Conservation (phyloP, 306 rosid species). For the Leucaena leucocephala region DNA sequence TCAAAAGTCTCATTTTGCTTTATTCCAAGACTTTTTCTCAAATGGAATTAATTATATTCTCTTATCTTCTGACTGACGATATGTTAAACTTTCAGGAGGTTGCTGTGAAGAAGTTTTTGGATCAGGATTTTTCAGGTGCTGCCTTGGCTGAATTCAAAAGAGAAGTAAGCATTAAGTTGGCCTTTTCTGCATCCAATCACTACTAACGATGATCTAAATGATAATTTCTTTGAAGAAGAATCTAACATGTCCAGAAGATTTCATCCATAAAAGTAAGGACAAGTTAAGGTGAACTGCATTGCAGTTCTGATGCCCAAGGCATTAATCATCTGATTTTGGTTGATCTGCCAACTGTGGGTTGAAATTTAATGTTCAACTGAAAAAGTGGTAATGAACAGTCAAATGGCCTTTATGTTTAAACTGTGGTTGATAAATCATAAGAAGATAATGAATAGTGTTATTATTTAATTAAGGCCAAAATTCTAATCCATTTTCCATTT, state of each 20-base stretch:
- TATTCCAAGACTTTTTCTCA: conserved; percentile 8
- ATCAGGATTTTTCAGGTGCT: conserved; percentile 98
- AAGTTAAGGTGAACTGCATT: neutral
- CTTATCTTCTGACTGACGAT: conserved; percentile 41
- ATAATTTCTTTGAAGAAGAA: neutral
- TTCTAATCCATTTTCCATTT: conserved; percentile 31
- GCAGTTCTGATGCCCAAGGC: neutral
- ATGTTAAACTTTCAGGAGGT: conserved; percentile 77
- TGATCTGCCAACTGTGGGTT: neutral
- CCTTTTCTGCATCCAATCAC: neutral
- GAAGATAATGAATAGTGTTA: neutral
- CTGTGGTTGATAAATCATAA: neutral
- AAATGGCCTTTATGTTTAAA: neutral
- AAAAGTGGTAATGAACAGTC: neutral
- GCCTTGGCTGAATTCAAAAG: conserved; percentile 99
- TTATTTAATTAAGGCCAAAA: conserved; percentile 6
- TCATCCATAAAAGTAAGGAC: neutral
- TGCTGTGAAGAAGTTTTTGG: conserved; percentile 98
- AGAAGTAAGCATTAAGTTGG: conserved; percentile 73
- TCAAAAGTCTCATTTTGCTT: conserved; percentile 5
- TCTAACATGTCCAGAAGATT: neutral
- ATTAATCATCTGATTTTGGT: neutral
- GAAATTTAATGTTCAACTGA: neutral
- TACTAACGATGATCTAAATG: neutral
- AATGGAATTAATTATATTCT: conserved; percentile 21